Evolutionary conservation across 106 monocot species (phyloP).

Genomic region (Phalaenopsis equestris): DNA sequence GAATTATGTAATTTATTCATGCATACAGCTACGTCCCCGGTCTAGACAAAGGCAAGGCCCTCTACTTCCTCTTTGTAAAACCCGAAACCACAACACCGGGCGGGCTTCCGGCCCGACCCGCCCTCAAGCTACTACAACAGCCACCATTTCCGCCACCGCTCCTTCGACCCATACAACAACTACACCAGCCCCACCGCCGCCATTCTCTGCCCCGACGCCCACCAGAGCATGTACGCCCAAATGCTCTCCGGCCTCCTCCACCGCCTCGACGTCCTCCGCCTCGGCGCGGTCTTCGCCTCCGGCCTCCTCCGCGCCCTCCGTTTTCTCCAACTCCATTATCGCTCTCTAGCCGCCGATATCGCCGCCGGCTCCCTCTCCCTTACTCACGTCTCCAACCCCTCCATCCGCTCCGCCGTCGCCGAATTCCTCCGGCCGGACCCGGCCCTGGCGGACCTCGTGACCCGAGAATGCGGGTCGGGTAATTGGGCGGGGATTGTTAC

Average conservation of each 20-base stretch:
- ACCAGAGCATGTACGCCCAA: constrained; percentile 31
- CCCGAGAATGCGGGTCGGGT: not conserved
- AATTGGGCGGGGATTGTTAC: constrained; percentile 4
- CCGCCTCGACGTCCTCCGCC: constrained; percentile 47
- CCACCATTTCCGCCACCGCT: constrained; percentile 24
- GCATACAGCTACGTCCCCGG: constrained; percentile 44
- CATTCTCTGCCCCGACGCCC: constrained; percentile 28
- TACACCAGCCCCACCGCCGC: constrained; percentile 54
- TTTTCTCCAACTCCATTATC: constrained; percentile 59
- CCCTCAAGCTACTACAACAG: constrained; percentile 38
- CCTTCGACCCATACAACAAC: constrained; percentile 51
- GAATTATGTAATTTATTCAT: not conserved
- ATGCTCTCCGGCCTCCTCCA: constrained; percentile 52
- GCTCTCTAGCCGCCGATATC: constrained; percentile 37
- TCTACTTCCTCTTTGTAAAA: constrained; percentile 61
- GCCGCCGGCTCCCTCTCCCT: constrained; percentile 22
- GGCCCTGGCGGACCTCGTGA: not conserved
- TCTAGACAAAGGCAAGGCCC: constrained; percentile 60
- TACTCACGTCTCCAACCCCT: constrained; percentile 24
- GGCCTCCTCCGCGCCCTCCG: constrained; percentile 64
- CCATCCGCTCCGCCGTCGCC: constrained; percentile 29
- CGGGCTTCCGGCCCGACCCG: constrained; percentile 48
- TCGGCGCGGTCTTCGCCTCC: constrained; percentile 67
- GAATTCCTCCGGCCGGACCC: constrained; percentile 28
- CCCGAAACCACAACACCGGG: constrained; percentile 54